Conservation (phyloP, 257 asterid species). For the Nicotiana tomentosiformis region DNA sequence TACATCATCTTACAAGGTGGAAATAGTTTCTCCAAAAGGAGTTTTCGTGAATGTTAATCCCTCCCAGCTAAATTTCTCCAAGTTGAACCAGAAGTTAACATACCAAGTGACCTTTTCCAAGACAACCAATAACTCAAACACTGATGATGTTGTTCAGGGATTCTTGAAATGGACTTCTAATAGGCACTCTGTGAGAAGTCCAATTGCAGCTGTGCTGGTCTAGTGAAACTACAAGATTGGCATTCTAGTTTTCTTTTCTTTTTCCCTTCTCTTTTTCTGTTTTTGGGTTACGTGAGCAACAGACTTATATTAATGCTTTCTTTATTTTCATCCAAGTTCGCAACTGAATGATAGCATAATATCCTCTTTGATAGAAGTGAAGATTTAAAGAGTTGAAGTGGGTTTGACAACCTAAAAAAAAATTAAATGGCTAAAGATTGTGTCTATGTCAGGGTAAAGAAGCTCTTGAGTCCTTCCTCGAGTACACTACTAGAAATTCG, state of each 20-base stretch:
- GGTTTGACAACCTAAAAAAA: no score
- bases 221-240: not conserved
- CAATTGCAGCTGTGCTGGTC: slow-evolving; percentile 9
- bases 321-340: no score
- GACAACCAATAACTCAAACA: not conserved
- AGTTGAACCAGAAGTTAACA: slow-evolving; percentile 25
- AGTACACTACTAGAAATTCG: no score
- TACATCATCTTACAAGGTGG: slow-evolving; percentile 17
- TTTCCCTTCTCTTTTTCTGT: no score
- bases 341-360: not conserved
- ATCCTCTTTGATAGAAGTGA: not conserved
- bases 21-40: slow-evolving; percentile 20
- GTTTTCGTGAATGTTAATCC: slow-evolving; percentile 30
- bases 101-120: slow-evolving; percentile 28
- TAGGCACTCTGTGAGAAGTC: slow-evolving; percentile 31
- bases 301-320: no score
- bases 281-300: no score
- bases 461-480: no score
- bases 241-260: not conserved
- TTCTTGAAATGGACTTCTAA: slow-evolving; percentile 34
- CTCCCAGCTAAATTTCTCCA: slow-evolving; percentile 9
- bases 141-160: slow-evolving; percentile 16
- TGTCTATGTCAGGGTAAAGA: no score
- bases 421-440: no score
- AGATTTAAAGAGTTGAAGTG: not conserved